Percentiles rank a stretch among this genome's conserved stretches.
phyloP scores from a whole-genome alignment of 306 rosid species.

The Fagus sylvatica region DNA sequence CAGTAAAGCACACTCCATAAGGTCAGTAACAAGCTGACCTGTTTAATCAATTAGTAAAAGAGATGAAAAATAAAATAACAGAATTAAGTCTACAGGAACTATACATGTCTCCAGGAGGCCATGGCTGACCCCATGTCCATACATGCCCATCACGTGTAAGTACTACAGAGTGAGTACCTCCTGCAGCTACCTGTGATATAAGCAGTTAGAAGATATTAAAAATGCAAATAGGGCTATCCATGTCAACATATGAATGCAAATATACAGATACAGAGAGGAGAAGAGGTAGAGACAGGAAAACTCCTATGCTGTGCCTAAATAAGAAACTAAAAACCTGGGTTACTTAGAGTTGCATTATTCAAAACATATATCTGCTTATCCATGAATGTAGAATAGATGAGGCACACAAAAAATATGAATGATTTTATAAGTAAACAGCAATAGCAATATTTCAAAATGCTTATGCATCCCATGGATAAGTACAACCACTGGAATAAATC shows the following conservation, averaged over 20 bases:
- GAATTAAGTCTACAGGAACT: constrained; percentile 16
- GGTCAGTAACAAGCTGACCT: not conserved
- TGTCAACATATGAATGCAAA: not conserved
- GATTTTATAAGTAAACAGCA: not conserved
- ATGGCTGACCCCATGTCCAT: constrained; percentile 99
- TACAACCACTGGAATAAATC: not conserved
- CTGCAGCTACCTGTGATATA: constrained; percentile 86
- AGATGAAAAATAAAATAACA: constrained; percentile 10
- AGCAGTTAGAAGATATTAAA: constrained; percentile 6
- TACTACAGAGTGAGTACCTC: constrained; percentile 98
- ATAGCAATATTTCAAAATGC: not conserved
- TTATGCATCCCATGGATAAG: not conserved
- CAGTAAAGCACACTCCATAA: not conserved
- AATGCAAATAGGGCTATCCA: constrained; percentile 11
- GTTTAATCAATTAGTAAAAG: not conserved
- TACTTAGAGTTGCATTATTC: not conserved
- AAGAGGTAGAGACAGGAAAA: not conserved
- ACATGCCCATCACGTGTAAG: constrained; percentile 95
- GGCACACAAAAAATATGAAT: not conserved
- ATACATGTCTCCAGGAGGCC: constrained; percentile 99
- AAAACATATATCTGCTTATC: not conserved
- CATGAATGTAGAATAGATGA: not conserved
- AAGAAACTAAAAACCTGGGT: not conserved
- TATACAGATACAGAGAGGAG: not conserved
- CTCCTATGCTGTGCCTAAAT: not conserved